Conservation (phyloP, 176 grass and related monocot species). For the Aegilops tauschii region DNA sequence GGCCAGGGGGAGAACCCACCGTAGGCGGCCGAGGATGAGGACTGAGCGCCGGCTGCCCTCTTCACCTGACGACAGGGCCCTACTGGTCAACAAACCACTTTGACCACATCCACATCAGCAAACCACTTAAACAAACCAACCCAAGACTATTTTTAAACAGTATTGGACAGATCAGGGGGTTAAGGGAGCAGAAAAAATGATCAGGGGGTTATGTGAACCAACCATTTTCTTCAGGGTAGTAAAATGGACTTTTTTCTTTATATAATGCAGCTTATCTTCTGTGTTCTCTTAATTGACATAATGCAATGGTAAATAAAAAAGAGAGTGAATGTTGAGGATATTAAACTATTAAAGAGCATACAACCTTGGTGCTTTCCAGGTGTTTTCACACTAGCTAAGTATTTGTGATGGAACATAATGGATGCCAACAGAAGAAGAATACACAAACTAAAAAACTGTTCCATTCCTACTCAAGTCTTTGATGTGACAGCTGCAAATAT, state of each 20-base stretch:
- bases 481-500: background rate
- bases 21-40: too few species aligned
- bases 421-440: conserved; percentile 6
- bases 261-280: background rate
- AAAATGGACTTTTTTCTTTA: background rate
- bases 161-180: too few species aligned
- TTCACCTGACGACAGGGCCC: too few species aligned
- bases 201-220: too few species aligned
- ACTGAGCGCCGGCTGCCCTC: too few species aligned
- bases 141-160: too few species aligned
- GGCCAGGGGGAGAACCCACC: too few species aligned
- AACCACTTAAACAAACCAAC: too few species aligned
- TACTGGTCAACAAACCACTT: too few species aligned
- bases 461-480: background rate
- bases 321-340: background rate
- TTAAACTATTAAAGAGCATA: background rate
- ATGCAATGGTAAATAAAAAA: background rate
- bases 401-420: background rate
- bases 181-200: too few species aligned
- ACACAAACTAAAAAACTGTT: background rate
- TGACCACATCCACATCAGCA: too few species aligned
- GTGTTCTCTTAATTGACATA: background rate
- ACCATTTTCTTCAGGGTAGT: too few species aligned
- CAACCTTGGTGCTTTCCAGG: background rate
- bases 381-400: background rate